A percentile compares a stretch with the other conserved stretches of the same genome.
phyloP scores from a whole-genome alignment of 2,329 filamentous ascomycete genomes.

The Fusarium pseudograminearum region DNA sequence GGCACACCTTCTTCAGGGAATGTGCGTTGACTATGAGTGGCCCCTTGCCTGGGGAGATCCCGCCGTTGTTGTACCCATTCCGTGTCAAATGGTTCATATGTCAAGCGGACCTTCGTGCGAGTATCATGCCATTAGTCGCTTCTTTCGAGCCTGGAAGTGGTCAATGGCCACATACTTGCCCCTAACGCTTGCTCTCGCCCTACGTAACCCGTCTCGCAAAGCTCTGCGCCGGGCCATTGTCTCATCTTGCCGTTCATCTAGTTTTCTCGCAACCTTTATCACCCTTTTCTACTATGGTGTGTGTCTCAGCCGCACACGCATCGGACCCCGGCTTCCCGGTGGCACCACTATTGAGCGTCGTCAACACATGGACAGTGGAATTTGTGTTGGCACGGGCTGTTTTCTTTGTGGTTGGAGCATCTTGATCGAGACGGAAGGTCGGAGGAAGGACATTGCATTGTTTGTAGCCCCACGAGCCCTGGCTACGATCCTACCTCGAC shows the following conservation, averaged over 20 bases:
- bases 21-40: slow-evolving; percentile 78
- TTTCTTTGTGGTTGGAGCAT: slow-evolving; percentile 85
- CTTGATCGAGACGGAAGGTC: slow-evolving; percentile 73
- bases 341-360: slow-evolving; percentile 57
- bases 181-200: slow-evolving; percentile 74
- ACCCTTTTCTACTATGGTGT: slow-evolving; percentile 87
- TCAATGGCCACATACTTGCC: slow-evolving; percentile 82
- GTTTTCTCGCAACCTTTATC: slow-evolving; percentile 83
- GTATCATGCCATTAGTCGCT: slow-evolving; percentile 75
- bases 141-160: slow-evolving; percentile 77
- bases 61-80: slow-evolving; percentile 74
- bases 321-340: slow-evolving; percentile 78
- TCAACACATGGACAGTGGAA: slow-evolving; percentile 68
- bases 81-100: slow-evolving; percentile 88
- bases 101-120: slow-evolving; percentile 80
- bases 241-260: slow-evolving; percentile 76
- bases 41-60: slow-evolving; percentile 81
- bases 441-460: slow-evolving; percentile 79
- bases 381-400: slow-evolving; percentile 80
- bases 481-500: slow-evolving; percentile 78
- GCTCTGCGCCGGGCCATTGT: slow-evolving; percentile 65
- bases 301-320: slow-evolving; percentile 78
- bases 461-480: slow-evolving; percentile 85
- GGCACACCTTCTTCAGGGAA: slow-evolving; percentile 73
- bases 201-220: slow-evolving; percentile 60